phyloP scores from a whole-genome alignment of 352 stramenopile species.

The Globisporangium rhizosaccharum region DNA sequence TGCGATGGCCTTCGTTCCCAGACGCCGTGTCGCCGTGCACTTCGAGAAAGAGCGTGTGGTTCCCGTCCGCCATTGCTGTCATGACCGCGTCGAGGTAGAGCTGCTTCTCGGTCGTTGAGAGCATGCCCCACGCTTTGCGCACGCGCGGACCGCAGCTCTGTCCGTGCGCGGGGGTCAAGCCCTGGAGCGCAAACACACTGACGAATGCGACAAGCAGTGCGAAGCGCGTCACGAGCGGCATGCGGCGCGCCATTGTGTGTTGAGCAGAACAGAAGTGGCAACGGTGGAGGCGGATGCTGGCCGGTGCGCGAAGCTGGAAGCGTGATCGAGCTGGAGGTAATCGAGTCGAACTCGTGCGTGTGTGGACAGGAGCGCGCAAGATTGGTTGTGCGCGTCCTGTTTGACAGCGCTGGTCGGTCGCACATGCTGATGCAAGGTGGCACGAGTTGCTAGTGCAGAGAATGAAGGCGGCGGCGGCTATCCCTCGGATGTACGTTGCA shows the following conservation, averaged over 20 bases:
- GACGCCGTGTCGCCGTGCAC: slow-evolving; percentile 24
- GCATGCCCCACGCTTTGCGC: slow-evolving; percentile 36
- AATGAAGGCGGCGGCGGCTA: too few relatives aligned
- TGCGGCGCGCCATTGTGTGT: not conserved
- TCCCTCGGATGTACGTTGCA: too few relatives aligned
- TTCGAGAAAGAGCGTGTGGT: slow-evolving; percentile 36
- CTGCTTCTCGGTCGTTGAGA: slow-evolving; percentile 41
- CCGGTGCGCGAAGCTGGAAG: not conserved
- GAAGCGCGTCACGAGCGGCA: not conserved
- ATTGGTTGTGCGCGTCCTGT: not conserved
- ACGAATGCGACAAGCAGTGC: not conserved
- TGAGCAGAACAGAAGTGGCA: not conserved
- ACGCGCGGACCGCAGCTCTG: slow-evolving; percentile 34
- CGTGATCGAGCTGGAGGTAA: not conserved
- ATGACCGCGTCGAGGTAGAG: slow-evolving; percentile 58
- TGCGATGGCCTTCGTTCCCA: slow-evolving; percentile 25
- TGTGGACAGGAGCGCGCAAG: not conserved
- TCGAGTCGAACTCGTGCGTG: not conserved
- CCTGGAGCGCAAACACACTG: not conserved
- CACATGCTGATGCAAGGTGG: not conserved
- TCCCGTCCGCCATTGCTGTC: slow-evolving; percentile 32
- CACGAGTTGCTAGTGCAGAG: too few relatives aligned
- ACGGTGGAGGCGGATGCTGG: too few relatives aligned
- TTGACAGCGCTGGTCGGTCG: too few relatives aligned
- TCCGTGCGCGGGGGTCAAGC: slow-evolving; percentile 6